These are phyloP conservation scores for Gossypium lobatum DNA, from an alignment of 441 rosid species.

Conservation along the genomic window DNA sequence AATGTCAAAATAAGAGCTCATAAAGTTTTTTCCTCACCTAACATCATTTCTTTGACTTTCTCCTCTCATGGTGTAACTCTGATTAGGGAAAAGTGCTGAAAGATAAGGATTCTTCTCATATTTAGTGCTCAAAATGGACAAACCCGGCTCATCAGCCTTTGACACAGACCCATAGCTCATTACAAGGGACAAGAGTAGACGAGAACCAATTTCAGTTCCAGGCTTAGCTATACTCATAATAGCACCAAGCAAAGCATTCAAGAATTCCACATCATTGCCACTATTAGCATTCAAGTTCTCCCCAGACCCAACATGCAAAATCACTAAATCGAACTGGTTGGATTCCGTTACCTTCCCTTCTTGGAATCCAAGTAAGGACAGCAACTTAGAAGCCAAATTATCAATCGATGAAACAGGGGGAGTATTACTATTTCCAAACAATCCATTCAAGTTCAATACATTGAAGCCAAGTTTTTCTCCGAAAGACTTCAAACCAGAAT, in stretches of 20 bases:
- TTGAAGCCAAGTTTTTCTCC: slow-evolving; percentile 48
- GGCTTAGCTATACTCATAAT: slow-evolving; percentile 43
- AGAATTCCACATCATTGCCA: slow-evolving; percentile 23
- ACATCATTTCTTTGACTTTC: slow-evolving; percentile 55
- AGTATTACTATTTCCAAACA: slow-evolving; percentile 25
- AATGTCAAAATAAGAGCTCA: slow-evolving; percentile 9
- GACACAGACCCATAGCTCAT: slow-evolving; percentile 61
- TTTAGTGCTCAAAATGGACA: slow-evolving; percentile 33
- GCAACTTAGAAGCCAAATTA: slow-evolving; percentile 31
- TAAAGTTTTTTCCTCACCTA: slow-evolving; percentile 37
- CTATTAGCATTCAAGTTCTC: slow-evolving; percentile 22
- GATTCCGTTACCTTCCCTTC: slow-evolving; percentile 44
- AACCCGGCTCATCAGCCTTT: slow-evolving; percentile 27
- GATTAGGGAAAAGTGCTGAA: slow-evolving; percentile 49
- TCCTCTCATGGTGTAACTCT: slow-evolving; percentile 80
- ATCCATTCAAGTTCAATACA: slow-evolving; percentile 32
- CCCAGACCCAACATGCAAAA: slow-evolving; percentile 57
- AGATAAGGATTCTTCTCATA: slow-evolving; percentile 34
- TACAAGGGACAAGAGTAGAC: slow-evolving; percentile 67
- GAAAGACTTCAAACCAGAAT: slow-evolving; percentile 41
- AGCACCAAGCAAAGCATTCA: slow-evolving; percentile 51
- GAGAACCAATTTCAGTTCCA: slow-evolving; percentile 51
- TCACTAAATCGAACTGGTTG: slow-evolving; percentile 54
- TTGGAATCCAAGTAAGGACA: slow-evolving; percentile 65
- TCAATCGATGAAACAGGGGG: slow-evolving; percentile 21